phyloP scores from a whole-genome alignment of 2,329 filamentous ascomycete species.

The Penicillium sp. region DNA sequence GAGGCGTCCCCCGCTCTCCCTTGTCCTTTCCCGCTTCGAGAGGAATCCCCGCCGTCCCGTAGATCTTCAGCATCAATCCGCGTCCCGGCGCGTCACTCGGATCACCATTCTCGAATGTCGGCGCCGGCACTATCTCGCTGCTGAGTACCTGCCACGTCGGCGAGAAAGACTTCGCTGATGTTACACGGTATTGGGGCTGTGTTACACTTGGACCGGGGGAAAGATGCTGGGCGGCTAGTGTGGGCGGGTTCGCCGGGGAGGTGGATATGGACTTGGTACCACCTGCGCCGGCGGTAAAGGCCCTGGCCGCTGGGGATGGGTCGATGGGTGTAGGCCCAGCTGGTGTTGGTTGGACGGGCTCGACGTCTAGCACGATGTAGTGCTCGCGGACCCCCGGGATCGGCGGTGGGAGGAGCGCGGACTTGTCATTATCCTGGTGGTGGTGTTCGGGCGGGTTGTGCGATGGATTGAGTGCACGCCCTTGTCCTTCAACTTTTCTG shows the following conservation, averaged over 20 bases:
- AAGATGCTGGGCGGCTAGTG: slow-evolving; percentile 3
- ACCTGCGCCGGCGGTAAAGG: slow-evolving; percentile 4
- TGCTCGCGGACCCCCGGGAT: slow-evolving; percentile 56
- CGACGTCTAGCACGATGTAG: slow-evolving; percentile 61
- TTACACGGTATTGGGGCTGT: slow-evolving; percentile 54
- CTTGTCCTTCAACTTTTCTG: slow-evolving; percentile 8
- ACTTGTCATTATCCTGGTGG: slow-evolving; percentile 26
- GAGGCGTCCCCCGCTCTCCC: slow-evolving; percentile 33
- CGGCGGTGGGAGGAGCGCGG: slow-evolving; percentile 51
- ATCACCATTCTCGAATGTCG: slow-evolving; percentile 64
- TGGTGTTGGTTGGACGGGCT: slow-evolving; percentile 26
- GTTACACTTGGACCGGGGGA: slow-evolving; percentile 13
- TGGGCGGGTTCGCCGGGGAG: slow-evolving; percentile 25
- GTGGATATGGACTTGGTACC: slow-evolving; percentile 29
- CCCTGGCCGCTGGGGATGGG: not conserved
- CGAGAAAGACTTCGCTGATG: slow-evolving; percentile 72
- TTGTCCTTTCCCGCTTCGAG: slow-evolving; percentile 27
- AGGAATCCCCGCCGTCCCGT: slow-evolving; percentile 44
- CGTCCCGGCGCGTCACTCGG: slow-evolving; percentile 54
- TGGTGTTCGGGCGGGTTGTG: slow-evolving; percentile 23
- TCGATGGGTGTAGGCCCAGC: not conserved
- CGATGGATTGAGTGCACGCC: slow-evolving; percentile 18
- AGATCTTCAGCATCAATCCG: slow-evolving; percentile 51
- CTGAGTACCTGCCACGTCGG: slow-evolving; percentile 71
- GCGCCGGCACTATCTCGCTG: slow-evolving; percentile 60